Conservation (phyloP, 2,329 filamentous ascomycete genomes). For the Epichloe baconii region DNA sequence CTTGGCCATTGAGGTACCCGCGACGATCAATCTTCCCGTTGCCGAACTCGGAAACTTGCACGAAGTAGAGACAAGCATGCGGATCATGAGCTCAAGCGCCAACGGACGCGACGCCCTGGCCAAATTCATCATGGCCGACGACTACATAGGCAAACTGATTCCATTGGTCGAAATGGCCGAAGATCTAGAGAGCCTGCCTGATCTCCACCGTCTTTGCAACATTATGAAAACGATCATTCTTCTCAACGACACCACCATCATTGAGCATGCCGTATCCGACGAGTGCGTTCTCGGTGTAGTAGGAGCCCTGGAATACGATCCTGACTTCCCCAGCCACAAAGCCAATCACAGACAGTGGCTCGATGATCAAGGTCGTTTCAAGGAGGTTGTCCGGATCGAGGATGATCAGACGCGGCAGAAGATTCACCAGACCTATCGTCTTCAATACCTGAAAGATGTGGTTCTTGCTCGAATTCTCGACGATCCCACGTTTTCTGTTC, state of each 20-base stretch:
- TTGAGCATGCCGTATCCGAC: slow-evolving; percentile 86
- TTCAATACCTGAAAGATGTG: slow-evolving; percentile 98
- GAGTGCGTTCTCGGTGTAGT: slow-evolving; percentile 83
- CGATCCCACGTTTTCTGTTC: slow-evolving; percentile 91
- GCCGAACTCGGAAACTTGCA: slow-evolving; percentile 71
- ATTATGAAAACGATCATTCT: slow-evolving; percentile 96
- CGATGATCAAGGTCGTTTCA: slow-evolving; percentile 76
- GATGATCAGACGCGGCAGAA: slow-evolving; percentile 71
- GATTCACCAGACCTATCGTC: slow-evolving; percentile 89
- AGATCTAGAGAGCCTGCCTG: slow-evolving; percentile 73
- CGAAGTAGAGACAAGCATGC: slow-evolving; percentile 77
- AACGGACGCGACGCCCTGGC: slow-evolving; percentile 73
- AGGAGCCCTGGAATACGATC: slow-evolving; percentile 92
- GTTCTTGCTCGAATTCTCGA: slow-evolving; percentile 91
- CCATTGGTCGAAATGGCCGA: slow-evolving; percentile 81
- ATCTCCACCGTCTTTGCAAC: slow-evolving; percentile 85
- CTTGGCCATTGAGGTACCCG: slow-evolving; percentile 56
- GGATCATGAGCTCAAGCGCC: slow-evolving; percentile 60
- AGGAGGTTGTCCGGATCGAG: slow-evolving; percentile 89
- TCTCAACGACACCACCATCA: slow-evolving; percentile 87
- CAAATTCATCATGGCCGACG: slow-evolving; percentile 73
- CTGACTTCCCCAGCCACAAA: slow-evolving; percentile 94
- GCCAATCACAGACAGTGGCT: slow-evolving; percentile 94
- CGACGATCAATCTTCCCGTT: slow-evolving; percentile 59
- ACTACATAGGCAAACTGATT: slow-evolving; percentile 78